Conservation (phyloP, 805 yeast species). For the Clavispora fructus region DNA sequence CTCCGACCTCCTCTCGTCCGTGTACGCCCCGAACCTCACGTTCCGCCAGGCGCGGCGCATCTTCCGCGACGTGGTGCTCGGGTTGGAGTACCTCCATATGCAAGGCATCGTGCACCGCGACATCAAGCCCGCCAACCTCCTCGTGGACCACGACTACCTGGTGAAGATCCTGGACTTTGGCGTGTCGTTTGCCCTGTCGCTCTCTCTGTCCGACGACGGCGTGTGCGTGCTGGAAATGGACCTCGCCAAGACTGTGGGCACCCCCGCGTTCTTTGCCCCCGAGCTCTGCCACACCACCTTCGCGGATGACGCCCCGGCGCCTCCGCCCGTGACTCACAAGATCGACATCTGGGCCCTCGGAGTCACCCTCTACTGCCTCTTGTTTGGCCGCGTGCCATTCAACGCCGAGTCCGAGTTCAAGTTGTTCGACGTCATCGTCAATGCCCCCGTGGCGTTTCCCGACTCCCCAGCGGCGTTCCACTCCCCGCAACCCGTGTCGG, state of each 20-base stretch:
- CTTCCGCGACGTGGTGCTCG: conserved; percentile 78
- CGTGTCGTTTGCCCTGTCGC: conserved; percentile 67
- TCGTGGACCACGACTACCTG: conserved; percentile 60
- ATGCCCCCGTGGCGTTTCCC: conserved; percentile 57
- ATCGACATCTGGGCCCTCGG: conserved; percentile 99
- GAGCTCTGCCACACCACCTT: conserved; percentile 72
- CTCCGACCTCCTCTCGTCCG: conserved; percentile 19
- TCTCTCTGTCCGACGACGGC: conserved; percentile 41
- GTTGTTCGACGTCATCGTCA: conserved; percentile 75
- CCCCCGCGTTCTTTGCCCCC: conserved; percentile 89
- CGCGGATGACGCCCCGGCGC: conserved; percentile 8
- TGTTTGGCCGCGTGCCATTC: conserved; percentile 88
- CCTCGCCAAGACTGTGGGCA: conserved; percentile 93
- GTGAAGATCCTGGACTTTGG: conserved; percentile 98
- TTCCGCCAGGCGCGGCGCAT: conserved; percentile 64
- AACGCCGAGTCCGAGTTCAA: conserved; percentile 83
- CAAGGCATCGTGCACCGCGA: conserved; percentile 94
- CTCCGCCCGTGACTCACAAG: conserved; percentile 63
- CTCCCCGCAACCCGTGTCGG: conserved; percentile 35
- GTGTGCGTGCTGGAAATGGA: conserved; percentile 55
- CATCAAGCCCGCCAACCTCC: conserved; percentile 88
- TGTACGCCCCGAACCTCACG: conserved; percentile 52
- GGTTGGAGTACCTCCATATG: conserved; percentile 83
- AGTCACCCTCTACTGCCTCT: conserved; percentile 78
- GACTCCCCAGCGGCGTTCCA: conserved; percentile 24